These are phyloP conservation scores for Malania oleifera DNA, from an alignment of 164 flowering plant genomes.

Conservation along the genomic window DNA sequence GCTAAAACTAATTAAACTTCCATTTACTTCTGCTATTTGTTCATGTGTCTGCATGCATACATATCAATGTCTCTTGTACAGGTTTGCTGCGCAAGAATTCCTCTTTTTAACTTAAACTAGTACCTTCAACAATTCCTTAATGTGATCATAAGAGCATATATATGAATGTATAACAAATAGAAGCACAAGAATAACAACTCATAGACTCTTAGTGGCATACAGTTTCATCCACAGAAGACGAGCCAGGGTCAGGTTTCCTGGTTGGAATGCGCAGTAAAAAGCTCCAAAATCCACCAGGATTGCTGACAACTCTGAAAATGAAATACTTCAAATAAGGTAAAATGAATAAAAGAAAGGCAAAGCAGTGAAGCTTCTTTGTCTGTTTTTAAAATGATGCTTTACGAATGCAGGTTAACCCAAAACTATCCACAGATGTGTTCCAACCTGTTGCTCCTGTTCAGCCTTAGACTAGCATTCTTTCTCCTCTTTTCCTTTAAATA, in stretches of 20 bases:
- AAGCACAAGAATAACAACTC: neutral
- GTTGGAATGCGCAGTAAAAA: constrained; percentile 34
- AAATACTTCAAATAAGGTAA: neutral
- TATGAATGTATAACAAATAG: neutral
- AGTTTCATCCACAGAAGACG: constrained; percentile 25
- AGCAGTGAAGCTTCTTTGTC: neutral
- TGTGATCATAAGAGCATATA: no score
- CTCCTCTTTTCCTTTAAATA: constrained; percentile 27
- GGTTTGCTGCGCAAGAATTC: no score
- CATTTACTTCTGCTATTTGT: no score
- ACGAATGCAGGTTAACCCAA: neutral
- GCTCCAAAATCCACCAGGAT: constrained; percentile 63
- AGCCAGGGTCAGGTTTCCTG: constrained; percentile 27
- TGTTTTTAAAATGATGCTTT: constrained; percentile 1
- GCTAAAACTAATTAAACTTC: no score
- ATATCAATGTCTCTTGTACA: no score
- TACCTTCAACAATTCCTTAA: no score
- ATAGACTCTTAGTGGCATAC: constrained; percentile 28
- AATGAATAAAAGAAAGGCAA: constrained; percentile 3
- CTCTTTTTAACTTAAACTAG: no score
- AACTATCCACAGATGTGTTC: constrained; percentile 18
- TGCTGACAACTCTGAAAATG: constrained; percentile 26
- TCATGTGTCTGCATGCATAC: no score
- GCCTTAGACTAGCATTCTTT: constrained; percentile 15
- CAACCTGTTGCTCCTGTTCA: constrained; percentile 33